phyloP scores from a whole-genome alignment of 2,329 filamentous ascomycete species.

The Hawksworthiomyces lignivorus region DNA sequence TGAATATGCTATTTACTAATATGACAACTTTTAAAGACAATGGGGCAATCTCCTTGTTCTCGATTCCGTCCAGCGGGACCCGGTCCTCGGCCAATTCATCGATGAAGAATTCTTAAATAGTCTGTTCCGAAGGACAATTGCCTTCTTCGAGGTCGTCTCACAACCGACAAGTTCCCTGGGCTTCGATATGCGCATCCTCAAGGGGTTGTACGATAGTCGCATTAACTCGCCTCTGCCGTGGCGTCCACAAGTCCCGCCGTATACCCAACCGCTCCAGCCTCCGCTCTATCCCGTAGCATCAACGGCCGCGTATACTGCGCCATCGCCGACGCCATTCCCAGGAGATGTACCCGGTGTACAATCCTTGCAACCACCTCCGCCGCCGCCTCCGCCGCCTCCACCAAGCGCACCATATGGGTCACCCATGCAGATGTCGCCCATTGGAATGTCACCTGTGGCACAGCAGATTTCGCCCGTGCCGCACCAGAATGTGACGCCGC shows the following conservation, averaged over 20 bases:
- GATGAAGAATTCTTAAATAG: slow-evolving; percentile 44
- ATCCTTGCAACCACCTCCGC: background rate
- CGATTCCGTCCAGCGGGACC: slow-evolving; percentile 68
- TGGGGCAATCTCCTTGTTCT: slow-evolving; percentile 95
- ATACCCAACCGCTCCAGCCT: background rate
- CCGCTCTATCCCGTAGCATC: background rate
- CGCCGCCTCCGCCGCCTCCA: background rate
- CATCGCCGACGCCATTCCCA: too few species aligned
- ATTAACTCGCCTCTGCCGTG: background rate
- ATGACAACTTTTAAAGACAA: too few species aligned
- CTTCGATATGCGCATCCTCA: slow-evolving; percentile 68
- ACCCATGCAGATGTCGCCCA: slow-evolving; percentile 8
- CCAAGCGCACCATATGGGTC: background rate
- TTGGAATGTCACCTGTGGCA: background rate
- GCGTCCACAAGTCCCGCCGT: background rate
- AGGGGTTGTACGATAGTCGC: slow-evolving; percentile 31
- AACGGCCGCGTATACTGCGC: too few species aligned
- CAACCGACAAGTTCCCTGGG: slow-evolving; percentile 67
- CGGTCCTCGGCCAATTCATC: slow-evolving; percentile 51
- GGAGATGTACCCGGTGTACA: too few species aligned
- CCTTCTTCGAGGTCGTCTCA: slow-evolving; percentile 62
- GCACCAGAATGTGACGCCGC: background rate
- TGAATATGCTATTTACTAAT: too few species aligned
- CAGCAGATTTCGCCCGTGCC: background rate
- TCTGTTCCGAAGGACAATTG: slow-evolving; percentile 67